These are phyloP conservation scores for Gaillardinia entomophila DNA, from an alignment of 805 yeast species.

Conservation along the genomic window DNA sequence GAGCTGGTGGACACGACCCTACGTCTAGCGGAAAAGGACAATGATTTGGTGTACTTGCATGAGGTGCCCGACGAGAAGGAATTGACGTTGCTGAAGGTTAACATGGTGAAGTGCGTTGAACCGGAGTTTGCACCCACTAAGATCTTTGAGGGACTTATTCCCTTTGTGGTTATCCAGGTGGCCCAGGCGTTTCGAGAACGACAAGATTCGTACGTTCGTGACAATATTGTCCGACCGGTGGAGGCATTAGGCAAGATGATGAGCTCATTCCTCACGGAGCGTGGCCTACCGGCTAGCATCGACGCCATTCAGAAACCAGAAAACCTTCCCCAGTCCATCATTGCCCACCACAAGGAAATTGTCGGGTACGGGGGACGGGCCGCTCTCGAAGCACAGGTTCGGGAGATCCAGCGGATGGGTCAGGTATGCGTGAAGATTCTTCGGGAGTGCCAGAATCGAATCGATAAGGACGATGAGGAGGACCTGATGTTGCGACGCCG, in stretches of 20 bases:
- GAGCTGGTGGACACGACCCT: slow-evolving; percentile 40
- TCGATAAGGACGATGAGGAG: slow-evolving; percentile 48
- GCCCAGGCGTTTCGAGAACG: slow-evolving; percentile 67
- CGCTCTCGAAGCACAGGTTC: slow-evolving; percentile 34
- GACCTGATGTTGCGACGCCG: slow-evolving; percentile 47
- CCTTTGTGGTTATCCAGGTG: slow-evolving; percentile 58
- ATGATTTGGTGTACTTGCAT: slow-evolving; percentile 72
- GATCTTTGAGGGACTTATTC: slow-evolving; percentile 60
- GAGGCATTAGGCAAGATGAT: slow-evolving; percentile 41
- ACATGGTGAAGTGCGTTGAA: slow-evolving; percentile 49
- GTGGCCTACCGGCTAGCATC: slow-evolving; percentile 56
- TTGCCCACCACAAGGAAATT: slow-evolving; percentile 52
- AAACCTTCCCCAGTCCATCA: slow-evolving; percentile 51
- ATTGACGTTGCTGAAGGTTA: slow-evolving; percentile 39
- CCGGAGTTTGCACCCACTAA: slow-evolving; percentile 21
- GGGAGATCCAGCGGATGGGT: slow-evolving; percentile 42
- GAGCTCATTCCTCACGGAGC: slow-evolving; percentile 37
- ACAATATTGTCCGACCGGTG: slow-evolving; percentile 42
- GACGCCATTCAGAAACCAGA: slow-evolving; percentile 57
- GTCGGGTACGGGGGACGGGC: slow-evolving; percentile 47
- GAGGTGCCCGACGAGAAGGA: slow-evolving; percentile 45
- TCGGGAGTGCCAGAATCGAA: slow-evolving; percentile 38
- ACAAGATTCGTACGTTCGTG: slow-evolving; percentile 47
- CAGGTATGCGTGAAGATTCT: slow-evolving; percentile 36
- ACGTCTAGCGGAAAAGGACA: slow-evolving; percentile 64